Evolutionary conservation across 805 yeast species (phyloP).

Genomic region (Yamadazyma olivae): DNA sequence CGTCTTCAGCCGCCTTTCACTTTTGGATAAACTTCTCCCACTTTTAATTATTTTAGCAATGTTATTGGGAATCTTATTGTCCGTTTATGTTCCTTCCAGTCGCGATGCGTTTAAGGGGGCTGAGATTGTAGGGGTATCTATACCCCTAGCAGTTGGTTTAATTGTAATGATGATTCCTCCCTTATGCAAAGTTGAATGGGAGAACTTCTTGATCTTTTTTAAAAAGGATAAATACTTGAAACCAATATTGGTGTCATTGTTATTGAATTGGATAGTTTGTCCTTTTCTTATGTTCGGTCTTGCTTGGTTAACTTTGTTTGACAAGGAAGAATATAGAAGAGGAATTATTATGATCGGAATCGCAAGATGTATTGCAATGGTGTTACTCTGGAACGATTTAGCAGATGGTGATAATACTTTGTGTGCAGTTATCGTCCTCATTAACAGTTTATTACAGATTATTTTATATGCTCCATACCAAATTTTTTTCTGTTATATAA

Average conservation of each 20-base stretch:
- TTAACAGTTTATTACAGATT: slow-evolving; percentile 51
- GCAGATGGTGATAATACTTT: slow-evolving; percentile 50
- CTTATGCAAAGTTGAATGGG: slow-evolving; percentile 53
- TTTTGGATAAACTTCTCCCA: slow-evolving; percentile 36
- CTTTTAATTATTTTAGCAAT: slow-evolving; percentile 33
- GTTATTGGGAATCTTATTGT: slow-evolving; percentile 35
- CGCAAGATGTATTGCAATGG: slow-evolving; percentile 65
- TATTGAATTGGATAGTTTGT: slow-evolving; percentile 54
- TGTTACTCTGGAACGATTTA: slow-evolving; percentile 53
- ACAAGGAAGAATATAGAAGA: slow-evolving; percentile 44
- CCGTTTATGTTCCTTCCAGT: slow-evolving; percentile 38
- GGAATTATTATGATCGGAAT: slow-evolving; percentile 60
- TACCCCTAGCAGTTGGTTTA: slow-evolving; percentile 49
- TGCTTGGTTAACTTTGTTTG: slow-evolving; percentile 51
- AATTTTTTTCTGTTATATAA: slow-evolving; percentile 44
- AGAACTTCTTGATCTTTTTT: slow-evolving; percentile 24
- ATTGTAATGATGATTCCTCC: slow-evolving; percentile 59
- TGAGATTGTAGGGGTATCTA: slow-evolving; percentile 35
- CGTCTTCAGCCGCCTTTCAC: slow-evolving; percentile 17
- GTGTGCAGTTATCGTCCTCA: slow-evolving; percentile 51
- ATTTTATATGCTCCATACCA: slow-evolving; percentile 52
- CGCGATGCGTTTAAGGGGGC: slow-evolving; percentile 34
- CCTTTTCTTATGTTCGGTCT: slow-evolving; percentile 57
- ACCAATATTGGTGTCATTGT: slow-evolving; percentile 36
- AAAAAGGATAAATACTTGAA: slow-evolving; percentile 7